Evolutionary conservation across 495 filamentous ascomycete species (phyloP).

Genomic region (Lentithecium fluviatile): DNA sequence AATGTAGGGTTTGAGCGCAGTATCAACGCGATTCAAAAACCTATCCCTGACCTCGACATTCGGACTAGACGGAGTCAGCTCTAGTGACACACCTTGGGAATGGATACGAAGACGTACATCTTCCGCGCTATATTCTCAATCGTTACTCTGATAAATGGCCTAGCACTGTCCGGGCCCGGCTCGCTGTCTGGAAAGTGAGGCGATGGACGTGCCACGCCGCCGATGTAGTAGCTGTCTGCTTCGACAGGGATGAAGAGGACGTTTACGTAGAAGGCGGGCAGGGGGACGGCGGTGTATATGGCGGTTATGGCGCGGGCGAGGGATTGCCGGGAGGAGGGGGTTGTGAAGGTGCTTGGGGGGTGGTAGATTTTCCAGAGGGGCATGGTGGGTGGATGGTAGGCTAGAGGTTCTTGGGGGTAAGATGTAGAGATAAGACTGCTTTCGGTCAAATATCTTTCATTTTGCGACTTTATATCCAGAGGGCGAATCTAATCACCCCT

Average conservation of each 20-base stretch:
- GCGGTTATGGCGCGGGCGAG: constrained; percentile 36
- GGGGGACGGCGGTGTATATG: constrained; percentile 40
- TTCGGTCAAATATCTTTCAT: no score
- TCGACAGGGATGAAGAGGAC: constrained; percentile 41
- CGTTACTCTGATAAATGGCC: constrained; percentile 43
- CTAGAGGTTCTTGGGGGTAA: background rate
- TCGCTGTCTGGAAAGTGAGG: background rate
- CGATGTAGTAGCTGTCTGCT: constrained; percentile 34
- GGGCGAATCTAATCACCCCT: no score
- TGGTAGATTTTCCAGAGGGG: constrained; percentile 47
- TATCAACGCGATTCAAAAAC: constrained; percentile 26
- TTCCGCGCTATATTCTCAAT: constrained; percentile 42
- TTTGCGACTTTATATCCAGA: no score
- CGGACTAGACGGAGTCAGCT: background rate
- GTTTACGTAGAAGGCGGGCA: constrained; percentile 47
- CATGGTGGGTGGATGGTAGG: constrained; percentile 31
- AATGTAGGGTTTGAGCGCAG: constrained; percentile 39
- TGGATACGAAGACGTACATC: constrained; percentile 2
- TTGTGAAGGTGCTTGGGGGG: constrained; percentile 37
- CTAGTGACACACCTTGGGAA: background rate
- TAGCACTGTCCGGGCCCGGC: constrained; percentile 8
- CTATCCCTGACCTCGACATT: constrained; percentile 7
- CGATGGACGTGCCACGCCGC: constrained; percentile 20
- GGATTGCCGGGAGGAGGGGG: constrained; percentile 31
- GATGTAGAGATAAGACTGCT: no score